Conservation (phyloP, 2,329 filamentous ascomycete genomes). For the Chrysoporthe deuterocubensis region DNA sequence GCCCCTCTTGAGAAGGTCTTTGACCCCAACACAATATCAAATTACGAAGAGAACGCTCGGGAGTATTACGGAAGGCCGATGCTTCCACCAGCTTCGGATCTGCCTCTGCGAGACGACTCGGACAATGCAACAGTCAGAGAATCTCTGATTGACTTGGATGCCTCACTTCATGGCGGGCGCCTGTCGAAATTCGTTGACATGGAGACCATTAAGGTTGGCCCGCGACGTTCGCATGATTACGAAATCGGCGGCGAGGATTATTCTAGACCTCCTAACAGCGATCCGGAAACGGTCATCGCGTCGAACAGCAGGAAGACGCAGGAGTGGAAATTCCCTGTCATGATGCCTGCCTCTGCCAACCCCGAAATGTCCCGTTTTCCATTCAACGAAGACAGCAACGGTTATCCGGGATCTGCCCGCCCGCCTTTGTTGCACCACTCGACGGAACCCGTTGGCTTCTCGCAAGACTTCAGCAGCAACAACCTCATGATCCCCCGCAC, state of each 20-base stretch:
- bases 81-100: slow-evolving; percentile 53
- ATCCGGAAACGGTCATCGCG: slow-evolving; percentile 57
- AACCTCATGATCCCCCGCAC: slow-evolving; percentile 38
- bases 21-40: slow-evolving; percentile 67
- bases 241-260: slow-evolving; percentile 51
- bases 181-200: slow-evolving; percentile 64
- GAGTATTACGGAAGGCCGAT: slow-evolving; percentile 60
- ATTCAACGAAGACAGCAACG: slow-evolving; percentile 40
- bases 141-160: slow-evolving; percentile 68
- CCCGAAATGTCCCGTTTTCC: slow-evolving; percentile 52
- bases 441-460: slow-evolving; percentile 47
- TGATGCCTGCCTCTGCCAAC: slow-evolving; percentile 52
- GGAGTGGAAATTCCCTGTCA: slow-evolving; percentile 60
- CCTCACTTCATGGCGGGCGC: slow-evolving; percentile 59
- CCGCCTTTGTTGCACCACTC: slow-evolving; percentile 52
- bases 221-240: slow-evolving; percentile 54
- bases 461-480: slow-evolving; percentile 37
- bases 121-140: slow-evolving; percentile 58
- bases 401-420: slow-evolving; percentile 34
- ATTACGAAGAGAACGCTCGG: slow-evolving; percentile 66
- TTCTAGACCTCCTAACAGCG: slow-evolving; percentile 58
- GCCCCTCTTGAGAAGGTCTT: slow-evolving; percentile 68
- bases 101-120: slow-evolving; percentile 63
- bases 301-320: slow-evolving; percentile 42
- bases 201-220: slow-evolving; percentile 61